phyloP scores from a whole-genome alignment of 2,329 filamentous ascomycete genomes.

The Penicillium sp. region DNA sequence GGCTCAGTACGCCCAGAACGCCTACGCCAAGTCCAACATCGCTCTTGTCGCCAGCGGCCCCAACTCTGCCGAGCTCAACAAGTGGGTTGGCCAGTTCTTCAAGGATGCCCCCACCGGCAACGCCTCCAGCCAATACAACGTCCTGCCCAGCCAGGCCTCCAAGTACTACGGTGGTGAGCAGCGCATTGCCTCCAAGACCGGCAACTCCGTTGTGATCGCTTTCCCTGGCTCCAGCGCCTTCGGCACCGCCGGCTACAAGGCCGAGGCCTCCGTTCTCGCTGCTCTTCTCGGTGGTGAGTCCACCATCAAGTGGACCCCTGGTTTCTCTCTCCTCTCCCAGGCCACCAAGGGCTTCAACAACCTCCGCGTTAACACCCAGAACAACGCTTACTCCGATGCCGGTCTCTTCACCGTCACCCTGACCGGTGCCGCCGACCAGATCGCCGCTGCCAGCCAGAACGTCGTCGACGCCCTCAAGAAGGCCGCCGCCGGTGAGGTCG shows the following conservation, averaged over 20 bases:
- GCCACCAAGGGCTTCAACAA: constrained; percentile 67
- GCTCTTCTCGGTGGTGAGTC: constrained; percentile 88
- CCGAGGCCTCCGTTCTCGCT: constrained; percentile 83
- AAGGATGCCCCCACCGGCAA: constrained; percentile 61
- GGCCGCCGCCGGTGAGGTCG: constrained; percentile 72
- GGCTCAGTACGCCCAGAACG: constrained; percentile 71
- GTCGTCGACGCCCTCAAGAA: constrained; percentile 80
- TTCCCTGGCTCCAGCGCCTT: constrained; percentile 87
- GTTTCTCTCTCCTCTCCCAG: constrained; percentile 88
- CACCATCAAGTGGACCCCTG: constrained; percentile 91
- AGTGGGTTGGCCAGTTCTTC: constrained; percentile 96
- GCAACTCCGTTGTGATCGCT: constrained; percentile 83
- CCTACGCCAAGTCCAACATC: constrained; percentile 87
- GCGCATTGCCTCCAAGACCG: constrained; percentile 73
- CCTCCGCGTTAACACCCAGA: constrained; percentile 71
- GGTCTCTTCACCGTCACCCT: constrained; percentile 85
- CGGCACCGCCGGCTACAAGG: constrained; percentile 73
- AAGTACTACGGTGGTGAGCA: constrained; percentile 97
- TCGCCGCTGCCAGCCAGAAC: constrained; percentile 73
- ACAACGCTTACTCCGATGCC: constrained; percentile 88
- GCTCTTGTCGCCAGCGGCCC: constrained; percentile 89
- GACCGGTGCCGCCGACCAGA: constrained; percentile 69
- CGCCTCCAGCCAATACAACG: constrained; percentile 53
- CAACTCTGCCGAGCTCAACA: constrained; percentile 71
- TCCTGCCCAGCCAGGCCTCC: constrained; percentile 63